Conservation (phyloP, 495 filamentous ascomycete genomes). For the Xylaria telfairii region DNA sequence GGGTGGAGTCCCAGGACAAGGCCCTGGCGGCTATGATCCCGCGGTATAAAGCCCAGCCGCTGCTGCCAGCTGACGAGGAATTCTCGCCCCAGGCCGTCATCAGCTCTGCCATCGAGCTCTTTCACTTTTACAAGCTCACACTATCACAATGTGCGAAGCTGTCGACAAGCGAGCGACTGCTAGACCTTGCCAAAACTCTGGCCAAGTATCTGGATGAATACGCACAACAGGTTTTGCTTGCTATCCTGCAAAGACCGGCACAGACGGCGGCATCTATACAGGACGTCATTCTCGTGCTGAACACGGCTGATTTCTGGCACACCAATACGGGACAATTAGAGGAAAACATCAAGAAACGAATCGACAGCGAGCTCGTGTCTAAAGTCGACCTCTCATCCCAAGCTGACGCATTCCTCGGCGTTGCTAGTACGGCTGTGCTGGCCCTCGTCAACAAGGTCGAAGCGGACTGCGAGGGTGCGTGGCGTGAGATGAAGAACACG, state of each 20-base stretch:
- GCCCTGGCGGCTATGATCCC: conserved; percentile 85
- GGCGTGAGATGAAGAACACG: conserved; percentile 97
- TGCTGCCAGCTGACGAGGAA: conserved; percentile 84
- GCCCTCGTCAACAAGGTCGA: conserved; percentile 85
- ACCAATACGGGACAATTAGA: conserved; percentile 89
- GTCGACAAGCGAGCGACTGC: conserved; percentile 83
- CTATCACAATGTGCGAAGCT: conserved; percentile 95
- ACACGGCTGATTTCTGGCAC: conserved; percentile 98
- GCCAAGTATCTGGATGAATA: conserved; percentile 96
- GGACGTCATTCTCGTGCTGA: conserved; percentile 83
- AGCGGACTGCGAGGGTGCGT: conserved; percentile 78
- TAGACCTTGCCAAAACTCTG: conserved; percentile 84
- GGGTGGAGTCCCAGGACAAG: conserved; percentile 96
- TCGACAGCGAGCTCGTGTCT: conserved; percentile 76
- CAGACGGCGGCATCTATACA: conserved; percentile 69
- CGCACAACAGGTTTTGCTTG: conserved; percentile 87
- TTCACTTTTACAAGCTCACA: conserved; percentile 91
- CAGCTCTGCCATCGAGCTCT: conserved; percentile 92
- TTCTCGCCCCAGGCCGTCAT: conserved; percentile 91
- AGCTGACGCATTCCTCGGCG: conserved; percentile 92
- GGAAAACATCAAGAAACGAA: conserved; percentile 88
- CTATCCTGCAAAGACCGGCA: conserved; percentile 70
- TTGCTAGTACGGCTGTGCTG: conserved; percentile 85
- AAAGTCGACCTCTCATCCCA: conserved; percentile 89
- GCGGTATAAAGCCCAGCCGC: conserved; percentile 83